A percentile compares a stretch with the other conserved stretches of the same genome.
Conservation (phyloP, 1,284 basidiomycete species). For the Microstroma glucosiphilum region DNA sequence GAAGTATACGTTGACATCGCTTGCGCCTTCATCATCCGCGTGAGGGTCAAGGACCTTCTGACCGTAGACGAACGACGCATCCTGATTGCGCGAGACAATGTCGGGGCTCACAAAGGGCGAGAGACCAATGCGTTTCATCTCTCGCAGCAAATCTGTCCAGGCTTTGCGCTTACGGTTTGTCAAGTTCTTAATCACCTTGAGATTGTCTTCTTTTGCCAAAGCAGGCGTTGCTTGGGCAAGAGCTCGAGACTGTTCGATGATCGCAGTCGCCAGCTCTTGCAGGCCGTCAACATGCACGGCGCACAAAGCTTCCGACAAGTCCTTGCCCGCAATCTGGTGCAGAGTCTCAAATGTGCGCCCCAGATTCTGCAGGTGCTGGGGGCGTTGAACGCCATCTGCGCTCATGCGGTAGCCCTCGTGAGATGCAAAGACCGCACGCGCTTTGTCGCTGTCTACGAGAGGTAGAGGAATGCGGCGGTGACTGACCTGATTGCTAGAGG, state of each 20-base stretch:
- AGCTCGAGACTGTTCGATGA: conserved; percentile 64
- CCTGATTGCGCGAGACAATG: conserved; percentile 61
- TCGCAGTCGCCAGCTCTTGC: conserved; percentile 66
- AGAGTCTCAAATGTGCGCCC: conserved; percentile 29
- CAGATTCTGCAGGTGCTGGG: conserved; percentile 20
- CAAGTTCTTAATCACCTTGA: conserved; percentile 70
- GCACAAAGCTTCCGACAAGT: conserved; percentile 24
- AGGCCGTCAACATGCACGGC: conserved; percentile 46
- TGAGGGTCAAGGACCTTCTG: conserved; percentile 39
- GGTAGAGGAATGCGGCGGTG: neutral
- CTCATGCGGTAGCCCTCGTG: no score
- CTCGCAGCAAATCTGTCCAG: conserved; percentile 83
- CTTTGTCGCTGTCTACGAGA: neutral
- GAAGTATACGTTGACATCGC: conserved; percentile 63
- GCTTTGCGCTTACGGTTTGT: conserved; percentile 78
- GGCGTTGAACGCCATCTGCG: neutral
- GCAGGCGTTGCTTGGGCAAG: conserved; percentile 53
- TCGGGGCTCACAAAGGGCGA: conserved; percentile 56
- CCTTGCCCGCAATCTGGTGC: conserved; percentile 18
- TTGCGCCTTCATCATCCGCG: conserved; percentile 29
- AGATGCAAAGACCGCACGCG: no score
- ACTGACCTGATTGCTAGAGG: neutral
- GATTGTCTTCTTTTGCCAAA: conserved; percentile 51
- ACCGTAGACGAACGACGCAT: conserved; percentile 65
- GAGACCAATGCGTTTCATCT: conserved; percentile 75